Base-by-base conservation (phyloP, 2,329 filamentous ascomycete species). In the Beauveria medogensis region DNA sequence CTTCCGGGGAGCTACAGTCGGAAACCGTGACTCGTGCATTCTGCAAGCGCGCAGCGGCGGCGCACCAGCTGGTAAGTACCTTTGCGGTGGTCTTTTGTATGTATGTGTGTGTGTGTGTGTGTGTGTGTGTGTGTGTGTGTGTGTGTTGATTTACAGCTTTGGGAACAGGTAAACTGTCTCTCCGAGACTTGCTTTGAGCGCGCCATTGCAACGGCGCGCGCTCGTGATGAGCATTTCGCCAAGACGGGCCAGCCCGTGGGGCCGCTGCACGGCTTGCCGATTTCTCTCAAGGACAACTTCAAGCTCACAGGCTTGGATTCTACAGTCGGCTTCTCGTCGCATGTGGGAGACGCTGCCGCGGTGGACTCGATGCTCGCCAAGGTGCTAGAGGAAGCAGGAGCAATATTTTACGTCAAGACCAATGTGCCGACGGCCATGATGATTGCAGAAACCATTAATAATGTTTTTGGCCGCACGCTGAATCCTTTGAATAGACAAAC, bases 201-300 rank as follows among this genome's bases (percentile, higher is more conserved):
- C 22, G 84, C 82, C 5, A 67, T 86, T 2, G 62, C 69, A 2
- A 77, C 73, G 2, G 84, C 84, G 0, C 69, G 69, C 41, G 66
- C 71, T 3, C 72, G 81, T 1, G 85, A 88, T 66, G 73, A 74
- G n/a, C 71, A 83, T 62, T 65, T 83, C 1, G 71, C 72, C n/a
- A 66, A 66, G 37, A 79, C 78, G 1, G 77, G 80, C 10, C 72
- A 80, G 43, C 71, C 76, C 0, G 24, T 77, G 0, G 88, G 88
- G 0, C 86, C 87, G 2, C 77, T 91, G 1, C 88, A 91, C 70
- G 88, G 69, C 62, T 75, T 88, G 1, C 85, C 85, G 3, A 72
- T 87, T 34, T 85, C 85, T 0, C 78, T 91, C 52, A 91, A 91
- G 67, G 88, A 91, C 72, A 85, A 87, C 67, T 87, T 90, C 75